phyloP scores from a whole-genome alignment of 495 filamentous ascomycete species.

The Hypoxylon fragiforme region DNA sequence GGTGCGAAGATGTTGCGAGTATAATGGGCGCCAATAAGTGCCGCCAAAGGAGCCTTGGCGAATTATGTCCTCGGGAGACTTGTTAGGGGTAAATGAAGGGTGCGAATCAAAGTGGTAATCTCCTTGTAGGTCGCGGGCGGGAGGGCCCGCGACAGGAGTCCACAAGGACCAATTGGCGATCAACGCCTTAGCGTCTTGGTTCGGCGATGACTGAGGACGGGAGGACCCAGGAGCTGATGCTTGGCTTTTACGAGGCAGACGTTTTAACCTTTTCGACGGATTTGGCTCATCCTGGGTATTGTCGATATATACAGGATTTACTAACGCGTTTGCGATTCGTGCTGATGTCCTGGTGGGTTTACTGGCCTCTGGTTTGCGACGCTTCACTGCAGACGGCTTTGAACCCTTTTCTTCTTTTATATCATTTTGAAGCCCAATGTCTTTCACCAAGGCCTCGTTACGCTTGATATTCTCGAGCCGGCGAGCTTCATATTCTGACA shows the following conservation, averaged over 20 bases:
- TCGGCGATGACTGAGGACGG: slow-evolving; percentile 1
- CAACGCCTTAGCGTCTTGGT: slow-evolving; percentile 39
- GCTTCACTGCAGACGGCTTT: slow-evolving; percentile 7
- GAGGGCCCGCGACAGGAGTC: slow-evolving; percentile 37
- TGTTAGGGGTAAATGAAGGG: slow-evolving; percentile 51
- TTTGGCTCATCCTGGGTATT: slow-evolving; percentile 1
- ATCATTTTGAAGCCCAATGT: slow-evolving; percentile 32
- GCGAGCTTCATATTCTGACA: slow-evolving; percentile 32
- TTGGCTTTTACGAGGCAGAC: background rate
- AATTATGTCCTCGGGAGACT: slow-evolving; percentile 52
- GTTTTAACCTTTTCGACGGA: background rate
- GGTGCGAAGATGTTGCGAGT: slow-evolving; percentile 42
- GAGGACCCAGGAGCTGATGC: too few species aligned
- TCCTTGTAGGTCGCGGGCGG: slow-evolving; percentile 43
- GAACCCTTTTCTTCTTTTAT: background rate
- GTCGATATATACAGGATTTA: slow-evolving; percentile 1
- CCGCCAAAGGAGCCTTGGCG: slow-evolving; percentile 53
- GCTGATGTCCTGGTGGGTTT: slow-evolving; percentile 33
- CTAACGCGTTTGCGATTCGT: slow-evolving; percentile 23
- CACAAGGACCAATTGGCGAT: slow-evolving; percentile 47
- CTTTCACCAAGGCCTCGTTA: slow-evolving; percentile 57
- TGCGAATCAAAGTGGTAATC: slow-evolving; percentile 48
- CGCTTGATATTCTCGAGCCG: slow-evolving; percentile 59
- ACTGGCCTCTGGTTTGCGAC: slow-evolving; percentile 15
- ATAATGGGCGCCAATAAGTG: slow-evolving; percentile 50